Base-by-base conservation (phyloP, 768 basidiomycete species). In the Russula olivacea region DNA sequence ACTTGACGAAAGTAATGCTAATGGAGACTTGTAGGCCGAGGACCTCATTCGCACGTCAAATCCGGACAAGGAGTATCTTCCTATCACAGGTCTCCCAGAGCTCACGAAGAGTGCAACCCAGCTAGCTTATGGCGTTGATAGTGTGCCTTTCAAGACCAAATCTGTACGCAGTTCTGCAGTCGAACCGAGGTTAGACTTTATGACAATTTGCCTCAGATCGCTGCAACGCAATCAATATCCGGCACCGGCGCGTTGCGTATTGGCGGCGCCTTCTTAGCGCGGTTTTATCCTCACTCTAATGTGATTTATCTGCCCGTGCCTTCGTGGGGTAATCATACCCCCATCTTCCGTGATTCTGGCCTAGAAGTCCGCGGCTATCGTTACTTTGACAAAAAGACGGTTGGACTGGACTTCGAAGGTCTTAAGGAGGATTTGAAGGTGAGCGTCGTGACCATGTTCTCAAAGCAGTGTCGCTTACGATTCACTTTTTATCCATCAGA, bases 231-330 rank as follows among this genome's bases (percentile, higher is more conserved):
- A 75, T 88, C 94, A 59, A 95, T 98, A 74, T 98, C 96, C 32
- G 97, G 97, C 15, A 99, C 97, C 14, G 97, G 97, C 69, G 97
- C 97, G 50, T 89, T 98, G 67, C 85, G 97, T 69, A 91, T 98
- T 74, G 97, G 94, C 55, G 93, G 87, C 66, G 88, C 88, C 34
- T 98, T 99, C 82, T 76, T 98, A 38, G 88, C 85, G 25, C 87
- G 89, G 45, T 91, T 93, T 74, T 95, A 93, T 72, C 90, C 90
- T 47, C 82, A 92, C 72, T 77, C 89, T 61, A 91, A 91, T 76
- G 81, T 82, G 48, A 91, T 98, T 70, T 98, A 97, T 77, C 81
- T 98, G 54, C 96, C 97, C 38, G 79, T 80, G 14, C 97, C 97
- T 10, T 91, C 96, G 5, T 99, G 97, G 97, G 95, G 95, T 25